Conservation (phyloP, 2,329 filamentous ascomycete species). For the Albifimbria verrucaria region DNA sequence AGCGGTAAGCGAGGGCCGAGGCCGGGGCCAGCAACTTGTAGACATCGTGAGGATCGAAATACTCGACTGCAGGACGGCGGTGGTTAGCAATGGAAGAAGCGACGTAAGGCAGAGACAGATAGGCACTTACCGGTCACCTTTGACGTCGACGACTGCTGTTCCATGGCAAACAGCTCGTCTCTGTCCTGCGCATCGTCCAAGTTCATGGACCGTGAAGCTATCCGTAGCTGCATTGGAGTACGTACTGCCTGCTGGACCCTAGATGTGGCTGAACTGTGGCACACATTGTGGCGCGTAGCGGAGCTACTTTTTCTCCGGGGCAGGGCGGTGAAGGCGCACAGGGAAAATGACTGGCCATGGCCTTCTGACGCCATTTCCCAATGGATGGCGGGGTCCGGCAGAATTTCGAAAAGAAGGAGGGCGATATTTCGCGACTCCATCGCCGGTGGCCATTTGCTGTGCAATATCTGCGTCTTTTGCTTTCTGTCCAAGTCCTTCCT, state of each 20-base stretch:
- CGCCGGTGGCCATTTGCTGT: not conserved
- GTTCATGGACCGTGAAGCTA: not conserved
- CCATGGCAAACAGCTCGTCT: slow-evolving; percentile 44
- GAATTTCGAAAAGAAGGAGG: slow-evolving; percentile 3
- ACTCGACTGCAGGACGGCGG: slow-evolving; percentile 71
- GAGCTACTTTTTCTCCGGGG: slow-evolving; percentile 23
- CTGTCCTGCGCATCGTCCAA: slow-evolving; percentile 24
- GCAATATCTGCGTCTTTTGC: no score
- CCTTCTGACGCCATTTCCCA: not conserved
- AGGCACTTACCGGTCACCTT: slow-evolving; percentile 67
- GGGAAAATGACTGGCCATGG: not conserved
- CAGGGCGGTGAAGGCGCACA: slow-evolving; percentile 18
- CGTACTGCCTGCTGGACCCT: not conserved
- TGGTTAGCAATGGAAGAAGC: not conserved
- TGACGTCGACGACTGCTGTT: slow-evolving; percentile 66
- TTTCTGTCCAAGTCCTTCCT: no score
- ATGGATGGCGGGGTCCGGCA: slow-evolving; percentile 26
- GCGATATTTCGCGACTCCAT: not conserved
- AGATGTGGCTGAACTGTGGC: no score
- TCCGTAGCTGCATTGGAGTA: not conserved
- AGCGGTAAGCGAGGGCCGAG: slow-evolving; percentile 78
- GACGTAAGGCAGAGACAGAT: not conserved
- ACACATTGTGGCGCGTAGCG: slow-evolving; percentile 5
- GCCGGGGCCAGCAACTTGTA: slow-evolving; percentile 77
- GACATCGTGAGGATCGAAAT: slow-evolving; percentile 87